Base-by-base conservation (phyloP, 345 rosid genomes). In the Ceriops zippeliana region DNA sequence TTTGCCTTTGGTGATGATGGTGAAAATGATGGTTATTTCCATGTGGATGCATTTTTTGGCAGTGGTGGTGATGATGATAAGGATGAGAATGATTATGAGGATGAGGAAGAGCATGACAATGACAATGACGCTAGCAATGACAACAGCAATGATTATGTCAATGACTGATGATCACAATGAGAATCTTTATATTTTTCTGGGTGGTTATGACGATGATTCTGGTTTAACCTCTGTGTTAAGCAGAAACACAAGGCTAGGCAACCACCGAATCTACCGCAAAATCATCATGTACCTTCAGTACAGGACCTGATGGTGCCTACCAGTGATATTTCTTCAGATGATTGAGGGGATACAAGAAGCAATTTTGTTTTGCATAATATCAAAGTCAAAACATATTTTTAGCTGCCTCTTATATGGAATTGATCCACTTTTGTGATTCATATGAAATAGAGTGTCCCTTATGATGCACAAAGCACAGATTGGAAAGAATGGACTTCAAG, bases 201-300 rank as follows among this genome's bases (percentile, higher is more conserved):
- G 32, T 67, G 61, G 49, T 73, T 61, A 7, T 60, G 37, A 57
- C 30, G 70, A 42, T 28, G 53, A 62, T 58, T 74, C 70, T 77
- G 79, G 78, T 85, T 70, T 80, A 76, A 79, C 73, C 75, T 77
- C 71, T 77, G 76, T 86, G 66, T 78, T 74, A 90, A 86, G 96
- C 82, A 78, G 32, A 86, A 83, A 71, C 84, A 83, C 5, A 80
- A 42, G 83, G 75, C 83, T 58, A 79, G 85, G 77, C 73, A 85
- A 59, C 81, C 86, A 87, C 83, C 76, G 87, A 60, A 75, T 77
- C 69, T 57, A 20, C 46, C 16, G 3, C 15, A 38, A 11, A 38
- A 38, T 13, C 1, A 0, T 42, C 17, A 0, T 11, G 10, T 73
- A 52, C 75, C 80, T 52, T 75, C 85, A 34, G 76, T 84, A 1